Evolutionary conservation across 805 yeast genomes (phyloP).

Genomic region (Candida sithepensis): DNA sequence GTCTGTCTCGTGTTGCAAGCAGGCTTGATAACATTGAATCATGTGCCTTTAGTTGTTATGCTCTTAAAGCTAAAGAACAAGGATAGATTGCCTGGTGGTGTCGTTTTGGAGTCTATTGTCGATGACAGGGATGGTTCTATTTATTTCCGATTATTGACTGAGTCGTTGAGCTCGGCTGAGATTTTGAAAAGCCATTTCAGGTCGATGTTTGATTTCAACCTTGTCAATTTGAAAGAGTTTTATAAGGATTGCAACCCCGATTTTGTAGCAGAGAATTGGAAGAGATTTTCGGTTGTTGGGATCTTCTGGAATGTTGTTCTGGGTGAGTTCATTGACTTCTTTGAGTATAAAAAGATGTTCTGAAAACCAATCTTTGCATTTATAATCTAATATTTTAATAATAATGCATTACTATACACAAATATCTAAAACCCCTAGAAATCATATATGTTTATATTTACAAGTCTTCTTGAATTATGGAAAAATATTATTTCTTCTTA

Average conservation of each 20-base stretch:
- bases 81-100: conserved; percentile 54
- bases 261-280: conserved; percentile 26
- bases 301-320: conserved; percentile 20
- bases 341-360: conserved; percentile 31
- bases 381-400: neutral
- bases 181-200: conserved; percentile 27
- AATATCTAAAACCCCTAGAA: neutral
- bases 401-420: conserved; percentile 1
- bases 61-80: conserved; percentile 78
- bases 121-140: neutral
- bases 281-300: conserved; percentile 16
- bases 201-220: conserved; percentile 28
- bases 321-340: conserved; percentile 28
- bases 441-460: neutral
- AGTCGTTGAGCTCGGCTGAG: conserved; percentile 25
- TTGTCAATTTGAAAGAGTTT: conserved; percentile 19
- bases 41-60: conserved; percentile 82
- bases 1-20: conserved; percentile 54
- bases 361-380: conserved; percentile 9
- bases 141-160: conserved; percentile 24
- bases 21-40: conserved; percentile 63
- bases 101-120: conserved; percentile 30
- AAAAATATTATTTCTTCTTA: conserved; percentile 31
- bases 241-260: conserved; percentile 4
- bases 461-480: neutral